These are phyloP conservation scores for Arabis alpina DNA, from an alignment of 345 rosid species.

Conservation along the genomic window DNA sequence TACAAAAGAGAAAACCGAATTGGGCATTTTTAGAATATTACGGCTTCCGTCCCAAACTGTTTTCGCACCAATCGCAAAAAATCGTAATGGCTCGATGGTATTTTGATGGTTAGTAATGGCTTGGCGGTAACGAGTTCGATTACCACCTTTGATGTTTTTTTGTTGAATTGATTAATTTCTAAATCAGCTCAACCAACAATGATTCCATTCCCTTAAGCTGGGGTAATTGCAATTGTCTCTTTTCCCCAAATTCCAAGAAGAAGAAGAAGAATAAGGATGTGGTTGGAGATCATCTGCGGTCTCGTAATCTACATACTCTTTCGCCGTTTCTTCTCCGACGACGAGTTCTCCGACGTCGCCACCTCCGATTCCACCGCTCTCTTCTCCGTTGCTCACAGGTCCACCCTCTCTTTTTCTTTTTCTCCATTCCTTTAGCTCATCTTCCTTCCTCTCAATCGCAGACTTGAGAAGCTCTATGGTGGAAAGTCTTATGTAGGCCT, in stretches of 20 bases:
- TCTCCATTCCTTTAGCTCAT: not conserved
- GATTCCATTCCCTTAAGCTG: too few species aligned
- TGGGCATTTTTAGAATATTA: too few species aligned
- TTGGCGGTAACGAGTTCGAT: too few species aligned
- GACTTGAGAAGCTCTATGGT: slow-evolving; percentile 84
- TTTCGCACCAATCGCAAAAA: too few species aligned
- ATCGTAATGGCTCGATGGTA: too few species aligned
- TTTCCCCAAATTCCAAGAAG: not conserved
- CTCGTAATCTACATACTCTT: slow-evolving; percentile 59
- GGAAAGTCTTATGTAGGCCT: slow-evolving; percentile 90
- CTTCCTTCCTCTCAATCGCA: slow-evolving; percentile 22
- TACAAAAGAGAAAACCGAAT: too few species aligned
- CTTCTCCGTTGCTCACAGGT: slow-evolving; percentile 78
- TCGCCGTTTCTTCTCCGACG: slow-evolving; percentile 57
- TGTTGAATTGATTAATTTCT: too few species aligned
- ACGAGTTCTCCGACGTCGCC: slow-evolving; percentile 60
- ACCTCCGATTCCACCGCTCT: slow-evolving; percentile 68
- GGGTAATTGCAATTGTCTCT: too few species aligned
- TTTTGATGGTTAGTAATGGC: too few species aligned
- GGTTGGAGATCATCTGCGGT: slow-evolving; percentile 81
- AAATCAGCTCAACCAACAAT: too few species aligned
- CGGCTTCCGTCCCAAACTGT: too few species aligned
- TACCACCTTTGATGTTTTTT: too few species aligned
- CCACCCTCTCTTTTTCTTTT: not conserved
- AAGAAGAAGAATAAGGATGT: slow-evolving; percentile 60